Conservation (phyloP, 176 grass and related monocot genomes). For the Aegilops longissima region DNA sequence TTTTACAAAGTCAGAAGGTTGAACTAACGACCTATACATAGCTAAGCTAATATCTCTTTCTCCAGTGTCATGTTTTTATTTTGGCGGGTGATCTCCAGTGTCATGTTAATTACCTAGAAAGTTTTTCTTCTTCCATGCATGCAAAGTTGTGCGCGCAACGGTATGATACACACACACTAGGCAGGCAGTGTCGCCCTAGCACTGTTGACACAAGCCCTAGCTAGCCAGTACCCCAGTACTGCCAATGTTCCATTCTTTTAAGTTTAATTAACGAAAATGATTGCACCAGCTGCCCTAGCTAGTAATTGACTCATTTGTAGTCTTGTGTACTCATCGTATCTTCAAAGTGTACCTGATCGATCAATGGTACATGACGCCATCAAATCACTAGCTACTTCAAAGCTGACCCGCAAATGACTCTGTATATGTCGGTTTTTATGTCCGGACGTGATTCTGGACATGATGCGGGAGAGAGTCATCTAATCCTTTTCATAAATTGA, state of each 20-base stretch:
- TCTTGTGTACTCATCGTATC: background rate
- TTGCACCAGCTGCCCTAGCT: background rate
- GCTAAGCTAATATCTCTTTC: background rate
- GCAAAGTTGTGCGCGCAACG: background rate
- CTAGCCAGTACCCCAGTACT: background rate
- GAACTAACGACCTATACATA: background rate
- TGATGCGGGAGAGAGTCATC: too few species aligned
- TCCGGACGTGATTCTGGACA: too few species aligned
- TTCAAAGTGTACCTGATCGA: background rate
- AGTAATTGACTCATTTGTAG: background rate
- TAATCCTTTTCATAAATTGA: too few species aligned
- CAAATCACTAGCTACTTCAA: background rate
- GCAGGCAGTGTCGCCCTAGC: background rate
- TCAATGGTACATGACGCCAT: background rate
- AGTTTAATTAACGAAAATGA: background rate
- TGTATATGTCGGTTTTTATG: too few species aligned
- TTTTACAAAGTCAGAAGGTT: background rate
- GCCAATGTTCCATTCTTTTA: slow-evolving; percentile 28
- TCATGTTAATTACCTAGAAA: background rate
- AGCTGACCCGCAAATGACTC: too few species aligned
- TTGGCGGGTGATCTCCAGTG: background rate
- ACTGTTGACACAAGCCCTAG: background rate
- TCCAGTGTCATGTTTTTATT: background rate
- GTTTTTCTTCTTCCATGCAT: background rate
- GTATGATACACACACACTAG: background rate